phyloP scores from a whole-genome alignment of 306 rosid species.

The Dryas drummondii region DNA sequence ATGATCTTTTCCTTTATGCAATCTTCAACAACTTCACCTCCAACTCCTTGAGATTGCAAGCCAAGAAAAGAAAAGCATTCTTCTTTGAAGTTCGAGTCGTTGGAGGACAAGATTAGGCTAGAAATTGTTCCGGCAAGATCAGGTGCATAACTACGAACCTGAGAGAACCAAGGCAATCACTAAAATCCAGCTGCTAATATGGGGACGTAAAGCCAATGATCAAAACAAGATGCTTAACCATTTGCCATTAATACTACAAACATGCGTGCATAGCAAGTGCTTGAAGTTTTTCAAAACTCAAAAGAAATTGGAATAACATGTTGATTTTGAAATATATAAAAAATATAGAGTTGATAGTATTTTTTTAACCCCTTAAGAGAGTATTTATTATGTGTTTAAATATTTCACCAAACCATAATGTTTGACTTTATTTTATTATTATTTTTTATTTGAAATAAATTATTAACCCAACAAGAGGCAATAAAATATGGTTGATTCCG shows the following conservation, averaged over 20 bases:
- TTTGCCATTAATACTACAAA: not conserved
- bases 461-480: no score
- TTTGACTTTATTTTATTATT: no score
- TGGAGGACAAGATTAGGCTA: conserved; percentile 72
- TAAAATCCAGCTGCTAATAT: conserved; percentile 4
- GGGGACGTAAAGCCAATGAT: not conserved
- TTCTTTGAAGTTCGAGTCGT: conserved; percentile 60
- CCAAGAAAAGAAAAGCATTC: conserved; percentile 87
- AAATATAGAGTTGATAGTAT: not conserved
- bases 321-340: not conserved
- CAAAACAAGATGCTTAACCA: not conserved
- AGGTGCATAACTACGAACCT: conserved; percentile 75
- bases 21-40: conserved; percentile 51
- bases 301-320: not conserved
- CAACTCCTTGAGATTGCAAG: conserved; percentile 55
- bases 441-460: no score
- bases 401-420: no score
- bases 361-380: not conserved
- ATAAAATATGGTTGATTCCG: no score
- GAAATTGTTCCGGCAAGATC: conserved; percentile 84
- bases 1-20: conserved; percentile 58
- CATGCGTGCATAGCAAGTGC: not conserved
- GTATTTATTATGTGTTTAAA: no score
- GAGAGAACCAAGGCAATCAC: conserved; percentile 34
- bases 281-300: not conserved